Evolutionary conservation across 148 eudicot genomes (phyloP), one percentile per base, ranked within the genome.

Genomic region (Simmondsia chinensis): DNA sequence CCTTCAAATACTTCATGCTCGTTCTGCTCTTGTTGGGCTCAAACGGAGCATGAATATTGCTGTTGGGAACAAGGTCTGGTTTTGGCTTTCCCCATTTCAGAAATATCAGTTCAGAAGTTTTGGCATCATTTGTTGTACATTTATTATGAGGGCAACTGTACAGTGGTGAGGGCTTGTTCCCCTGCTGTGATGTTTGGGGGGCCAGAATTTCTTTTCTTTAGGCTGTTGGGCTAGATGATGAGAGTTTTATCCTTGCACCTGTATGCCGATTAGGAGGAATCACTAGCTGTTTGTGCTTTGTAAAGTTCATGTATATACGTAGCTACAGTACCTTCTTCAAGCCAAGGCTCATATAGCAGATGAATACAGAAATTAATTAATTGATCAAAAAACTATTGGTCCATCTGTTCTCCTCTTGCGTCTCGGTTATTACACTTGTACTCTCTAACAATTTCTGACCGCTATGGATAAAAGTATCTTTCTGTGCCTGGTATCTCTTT

Each of bases 41-140:
- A 33, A 46, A 18, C 44, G 9, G 12, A 14, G 58, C 62, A 40
- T 40, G 62, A 43, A 42, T 22, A 47, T 41, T 38, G 47, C 34
- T 43, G 40, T 33, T 40, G 19, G 28, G 57, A 29, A 11, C 24
- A 41, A 66, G 65, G 69, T 55, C 54, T 37, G 39, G 58, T 50
- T 26, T 36, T 53, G 11, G 34, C 31, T 27, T 58, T 39, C 19
- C 41, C 37, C 58, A 34, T 18, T 21, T 18, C 20, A 33, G 37
- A 43, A 46, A 56, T 50, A 60, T 52, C 53, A n/a, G 46, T 46
- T 51, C 21, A 40, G 56, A 58, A 74, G 53, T 68, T 71, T 68
- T 76, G 74, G 63, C 43, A 51, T 55, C 54, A 48, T 67, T 59
- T 72, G 75, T 83, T 83, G 94, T 83, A 79, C 61, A 76, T 76